Evolutionary conservation across 176 grass and related monocot species (phyloP), one percentile per base, ranked within the genome.

Genomic region (Urochloa ruziziensis): DNA sequence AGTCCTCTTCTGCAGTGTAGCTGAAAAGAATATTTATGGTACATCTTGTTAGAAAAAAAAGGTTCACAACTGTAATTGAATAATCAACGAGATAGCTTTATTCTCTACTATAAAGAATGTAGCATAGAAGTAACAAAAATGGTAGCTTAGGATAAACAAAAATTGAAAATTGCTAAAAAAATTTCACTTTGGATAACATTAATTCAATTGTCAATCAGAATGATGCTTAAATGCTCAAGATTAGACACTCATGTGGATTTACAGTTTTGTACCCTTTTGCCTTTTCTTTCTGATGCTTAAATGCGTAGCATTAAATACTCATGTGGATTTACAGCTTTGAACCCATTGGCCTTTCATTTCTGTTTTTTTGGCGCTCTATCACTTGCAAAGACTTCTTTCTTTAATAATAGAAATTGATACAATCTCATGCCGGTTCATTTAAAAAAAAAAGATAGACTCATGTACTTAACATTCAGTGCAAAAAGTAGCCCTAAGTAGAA

Each of bases 1-100:
- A 98, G 67, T 98, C 89, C 82, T 98, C 96, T 49, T 95, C 92
- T 27, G 91, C 89, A 14, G 96, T 95, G 82, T 98, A 98, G 13
- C 96, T 98, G 47, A 73, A 80, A 74, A 21, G 19, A 25, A 25
- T 24, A 60, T 71, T 37, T 33, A 58, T 59, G 52, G 15, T 30
- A 58, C 35, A 69, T 76, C 13, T 53, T 1, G 17, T 75, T 75
- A 72, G 21, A n/a, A 66, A 80, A 24, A 74, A 4, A 52, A 74
- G 58, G 44, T 17, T 10, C 35, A 28, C 19, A 77, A 42, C 32
- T 57, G 4, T 67, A 33, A 46, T 2, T 19, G 12, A 29, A 60
- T n/a, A 47, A 21, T 49, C 2, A 43, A 7, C 12, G 11, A 5
- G 16, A 44, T 44, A 2, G 9, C 42, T 44, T 10, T 44, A 44